These are phyloP conservation scores for Picea mariana DNA, from an alignment of 83 land plant species.

Conservation along the genomic window DNA sequence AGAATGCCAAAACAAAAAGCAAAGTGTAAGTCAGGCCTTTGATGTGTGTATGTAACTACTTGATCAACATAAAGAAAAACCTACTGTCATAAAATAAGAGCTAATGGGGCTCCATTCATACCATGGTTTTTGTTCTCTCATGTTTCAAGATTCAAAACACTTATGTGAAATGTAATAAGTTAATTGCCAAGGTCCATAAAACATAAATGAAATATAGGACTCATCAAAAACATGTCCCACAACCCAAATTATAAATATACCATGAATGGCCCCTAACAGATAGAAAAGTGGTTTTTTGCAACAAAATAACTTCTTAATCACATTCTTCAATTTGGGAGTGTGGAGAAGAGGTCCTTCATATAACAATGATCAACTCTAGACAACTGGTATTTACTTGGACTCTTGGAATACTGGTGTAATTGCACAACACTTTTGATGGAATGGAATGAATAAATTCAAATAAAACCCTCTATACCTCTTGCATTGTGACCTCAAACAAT, in stretches of 20 bases:
- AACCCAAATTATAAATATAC: neutral
- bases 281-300: neutral
- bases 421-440: too few species aligned
- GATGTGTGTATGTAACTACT: neutral
- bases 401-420: neutral
- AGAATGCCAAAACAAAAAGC: neutral
- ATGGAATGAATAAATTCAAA: too few species aligned
- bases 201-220: neutral
- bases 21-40: neutral
- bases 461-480: too few species aligned
- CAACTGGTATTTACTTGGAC: neutral
- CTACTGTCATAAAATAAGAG: neutral
- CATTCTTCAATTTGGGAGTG: neutral
- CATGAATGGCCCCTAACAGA: neutral
- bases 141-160: too few species aligned
- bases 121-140: too few species aligned
- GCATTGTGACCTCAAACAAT: too few species aligned
- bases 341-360: neutral
- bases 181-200: neutral
- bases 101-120: too few species aligned
- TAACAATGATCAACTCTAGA: neutral
- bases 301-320: neutral
- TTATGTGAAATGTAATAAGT: too few species aligned
- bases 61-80: conserved; percentile 1
- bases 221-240: neutral